phyloP scores from a whole-genome alignment of 2,329 filamentous ascomycete species.

The Falciphora oryzae region DNA sequence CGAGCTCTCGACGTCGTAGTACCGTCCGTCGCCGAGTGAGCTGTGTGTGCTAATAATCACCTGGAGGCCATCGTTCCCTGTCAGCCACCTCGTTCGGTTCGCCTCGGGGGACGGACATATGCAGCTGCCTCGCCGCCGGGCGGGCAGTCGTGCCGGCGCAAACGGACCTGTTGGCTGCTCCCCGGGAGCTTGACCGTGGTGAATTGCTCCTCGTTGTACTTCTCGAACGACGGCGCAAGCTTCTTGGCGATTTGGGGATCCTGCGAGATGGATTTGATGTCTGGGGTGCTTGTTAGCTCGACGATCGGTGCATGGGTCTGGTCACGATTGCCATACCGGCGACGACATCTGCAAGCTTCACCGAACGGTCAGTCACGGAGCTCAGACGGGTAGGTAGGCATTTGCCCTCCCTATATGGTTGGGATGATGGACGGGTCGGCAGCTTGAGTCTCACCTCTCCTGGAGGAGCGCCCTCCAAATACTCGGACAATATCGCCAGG shows the following conservation, averaged over 20 bases:
- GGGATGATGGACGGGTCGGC: not conserved
- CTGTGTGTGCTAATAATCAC: conserved; percentile 87
- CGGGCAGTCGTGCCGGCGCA: no score
- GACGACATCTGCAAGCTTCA: conserved; percentile 78
- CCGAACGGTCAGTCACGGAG: not conserved
- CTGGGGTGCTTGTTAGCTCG: conserved; percentile 37
- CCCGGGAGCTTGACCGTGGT: conserved; percentile 84
- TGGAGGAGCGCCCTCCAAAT: conserved; percentile 89
- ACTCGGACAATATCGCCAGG: conserved; percentile 63
- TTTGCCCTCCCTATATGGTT: not conserved
- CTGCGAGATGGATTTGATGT: conserved; percentile 78
- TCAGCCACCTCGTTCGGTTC: not conserved
- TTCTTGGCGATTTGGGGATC: conserved; percentile 62
- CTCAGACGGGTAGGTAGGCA: not conserved
- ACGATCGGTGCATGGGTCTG: not conserved
- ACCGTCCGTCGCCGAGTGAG: conserved; percentile 70
- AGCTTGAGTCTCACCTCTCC: conserved; percentile 68
- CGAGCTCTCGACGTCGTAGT: conserved; percentile 84
- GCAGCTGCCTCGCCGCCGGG: not conserved
- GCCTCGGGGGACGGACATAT: not conserved
- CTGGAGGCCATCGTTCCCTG: not conserved
- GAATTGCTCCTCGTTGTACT: conserved; percentile 96
- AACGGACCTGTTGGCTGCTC: conserved; percentile 56
- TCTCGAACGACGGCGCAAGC: conserved; percentile 78
- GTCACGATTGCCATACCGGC: conserved; percentile 54